Evolutionary conservation across 345 rosid genomes (phyloP).

Genomic region (Fremontodendron californicum): DNA sequence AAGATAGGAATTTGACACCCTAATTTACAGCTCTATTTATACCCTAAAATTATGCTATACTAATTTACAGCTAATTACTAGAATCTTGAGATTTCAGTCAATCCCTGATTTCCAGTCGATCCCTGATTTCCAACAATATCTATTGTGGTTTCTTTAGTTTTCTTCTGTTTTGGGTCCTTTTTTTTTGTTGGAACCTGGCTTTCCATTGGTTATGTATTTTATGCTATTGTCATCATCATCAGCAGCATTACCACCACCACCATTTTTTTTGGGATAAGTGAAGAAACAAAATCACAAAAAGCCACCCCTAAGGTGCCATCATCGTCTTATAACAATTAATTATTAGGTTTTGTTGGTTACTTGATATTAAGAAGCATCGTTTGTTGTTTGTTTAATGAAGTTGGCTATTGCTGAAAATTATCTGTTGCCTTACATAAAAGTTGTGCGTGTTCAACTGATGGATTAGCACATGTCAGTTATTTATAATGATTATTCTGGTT

Average conservation of each 20-base stretch:
- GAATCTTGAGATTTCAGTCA: no score
- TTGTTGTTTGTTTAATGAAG: background rate
- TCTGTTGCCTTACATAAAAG: background rate
- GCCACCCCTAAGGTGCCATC: background rate
- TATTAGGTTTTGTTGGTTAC: background rate
- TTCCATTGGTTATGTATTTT: background rate
- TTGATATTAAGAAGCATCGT: background rate
- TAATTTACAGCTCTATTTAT: no score
- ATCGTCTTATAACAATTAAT: background rate
- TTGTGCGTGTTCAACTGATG: background rate
- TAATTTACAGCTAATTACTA: no score
- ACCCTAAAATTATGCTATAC: no score
- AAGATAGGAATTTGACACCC: no score
- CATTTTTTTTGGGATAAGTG: background rate
- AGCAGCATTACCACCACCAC: background rate
- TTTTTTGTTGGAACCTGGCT: background rate
- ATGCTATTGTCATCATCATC: background rate
- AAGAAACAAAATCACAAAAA: background rate
- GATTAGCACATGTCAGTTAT: conserved; percentile 17
- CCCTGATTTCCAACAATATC: no score
- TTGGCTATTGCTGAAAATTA: background rate
- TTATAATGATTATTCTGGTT: background rate
- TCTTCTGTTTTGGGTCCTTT: background rate
- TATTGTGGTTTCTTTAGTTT: background rate
- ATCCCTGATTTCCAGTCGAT: no score